A percentile compares a stretch with the other conserved stretches of the same genome.
Conservation (phyloP, 495 filamentous ascomycete genomes). For the Achaetomiella virescens region DNA sequence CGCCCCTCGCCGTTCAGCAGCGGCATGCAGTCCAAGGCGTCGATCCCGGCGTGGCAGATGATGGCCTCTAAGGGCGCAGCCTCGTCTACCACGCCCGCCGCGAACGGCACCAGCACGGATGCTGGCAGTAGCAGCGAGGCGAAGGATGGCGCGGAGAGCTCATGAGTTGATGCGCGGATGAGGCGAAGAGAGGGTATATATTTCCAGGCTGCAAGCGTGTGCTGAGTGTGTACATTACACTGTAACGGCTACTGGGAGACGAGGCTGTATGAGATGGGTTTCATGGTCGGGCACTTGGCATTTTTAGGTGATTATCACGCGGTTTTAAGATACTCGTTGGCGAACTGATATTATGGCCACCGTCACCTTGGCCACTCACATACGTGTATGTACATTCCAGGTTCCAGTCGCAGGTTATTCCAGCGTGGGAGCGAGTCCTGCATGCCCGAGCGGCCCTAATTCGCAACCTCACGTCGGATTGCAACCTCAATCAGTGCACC, state of each 20-base stretch:
- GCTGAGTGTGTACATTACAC: background rate
- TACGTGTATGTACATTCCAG: too few species aligned
- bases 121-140: slow-evolving; percentile 20
- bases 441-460: too few species aligned
- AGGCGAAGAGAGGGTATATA: background rate
- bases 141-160: slow-evolving; percentile 25
- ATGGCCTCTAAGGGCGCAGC: slow-evolving; percentile 51
- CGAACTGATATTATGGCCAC: too few species aligned
- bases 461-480: too few species aligned
- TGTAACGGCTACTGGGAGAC: background rate
- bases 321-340: background rate
- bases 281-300: background rate
- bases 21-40: slow-evolving; percentile 47
- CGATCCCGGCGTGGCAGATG: slow-evolving; percentile 92
- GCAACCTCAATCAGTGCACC: too few species aligned
- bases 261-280: background rate
- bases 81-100: slow-evolving; percentile 27
- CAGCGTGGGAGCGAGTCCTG: too few species aligned
- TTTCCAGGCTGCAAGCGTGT: background rate
- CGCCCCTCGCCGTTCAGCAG: slow-evolving; percentile 33
- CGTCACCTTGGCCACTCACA: too few species aligned
- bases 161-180: background rate
- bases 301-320: background rate
- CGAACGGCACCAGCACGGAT: slow-evolving; percentile 18
- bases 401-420: too few species aligned